Evolutionary conservation across 495 filamentous ascomycete species (phyloP), one percentile per base, ranked within the genome.

Genomic region (Daldinia bambusicola): DNA sequence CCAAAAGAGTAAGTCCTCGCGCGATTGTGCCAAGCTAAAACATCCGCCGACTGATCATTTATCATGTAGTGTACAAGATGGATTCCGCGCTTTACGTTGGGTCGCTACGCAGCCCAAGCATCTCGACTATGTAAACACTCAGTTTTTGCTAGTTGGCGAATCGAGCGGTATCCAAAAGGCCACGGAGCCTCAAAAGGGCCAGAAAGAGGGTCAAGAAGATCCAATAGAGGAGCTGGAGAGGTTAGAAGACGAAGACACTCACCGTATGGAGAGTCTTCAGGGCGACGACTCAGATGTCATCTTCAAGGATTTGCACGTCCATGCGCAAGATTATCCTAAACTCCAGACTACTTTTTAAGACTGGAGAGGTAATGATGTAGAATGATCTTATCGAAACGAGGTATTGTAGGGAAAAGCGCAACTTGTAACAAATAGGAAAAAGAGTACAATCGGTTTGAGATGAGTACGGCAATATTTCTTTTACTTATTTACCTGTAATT

Each of bases 121-220:
- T 74, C 82, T 97, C 51, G 86, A 97, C 65, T 93, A 91, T 74
- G 84, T 85, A 22, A 92, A 93, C 71, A 86, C 92, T 0, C 93
- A 97, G 75, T 87, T 97, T 58, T 80, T 97, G 16, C 84, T 97
- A 66, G 89, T 97, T 67, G 94, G 95, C 20, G 90, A 93, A 72
- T 87, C 85, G 0, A 83, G 87, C 1, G 86, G 87, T 6, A 75
- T 92, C 34, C 83, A 84, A 8, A 92, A 90, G 71, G 91, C 91
- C 0, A 78, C 85, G 0, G 81, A 86, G 66, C 79, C 76, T n/a
- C 84, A 84, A 30, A 86, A 86, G 59, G 85, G 89, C 69, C 80
- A 86, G 59, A 66, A 81, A 52, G 78, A 83, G 3, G 85, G 81
- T 31, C 86, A 91, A 63, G 84, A 87, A 64, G 84, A 88, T 22